Conservation (phyloP, 306 rosid genomes). For the Citrullus mucosospermus region DNA sequence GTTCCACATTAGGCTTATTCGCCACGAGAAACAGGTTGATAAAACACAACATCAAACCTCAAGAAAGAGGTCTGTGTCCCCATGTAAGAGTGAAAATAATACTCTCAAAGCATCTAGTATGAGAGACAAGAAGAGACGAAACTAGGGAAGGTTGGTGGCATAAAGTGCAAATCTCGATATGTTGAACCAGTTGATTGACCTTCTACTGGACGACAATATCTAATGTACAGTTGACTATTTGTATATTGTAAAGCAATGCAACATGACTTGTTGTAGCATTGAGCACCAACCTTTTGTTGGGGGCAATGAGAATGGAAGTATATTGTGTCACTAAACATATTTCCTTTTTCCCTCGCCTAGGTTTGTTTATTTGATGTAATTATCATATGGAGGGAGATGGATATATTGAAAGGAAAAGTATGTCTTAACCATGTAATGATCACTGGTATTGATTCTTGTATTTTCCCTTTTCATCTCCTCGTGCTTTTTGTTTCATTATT, state of each 20-base stretch:
- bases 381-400: neutral
- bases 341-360: neutral
- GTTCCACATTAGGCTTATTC: slow-evolving; percentile 50
- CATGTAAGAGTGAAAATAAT: slow-evolving; percentile 22
- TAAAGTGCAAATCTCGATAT: slow-evolving; percentile 36
- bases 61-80: slow-evolving; percentile 51
- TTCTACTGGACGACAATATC: slow-evolving; percentile 27
- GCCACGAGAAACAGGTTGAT: slow-evolving; percentile 23
- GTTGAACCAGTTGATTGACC: slow-evolving; percentile 41
- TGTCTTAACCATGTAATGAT: neutral
- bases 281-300: neutral
- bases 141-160: slow-evolving; percentile 33
- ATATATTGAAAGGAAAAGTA: neutral
- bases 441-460: neutral
- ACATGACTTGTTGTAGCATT: neutral
- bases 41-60: slow-evolving; percentile 15
- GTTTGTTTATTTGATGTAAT: neutral
- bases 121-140: slow-evolving; percentile 25
- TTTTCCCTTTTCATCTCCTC: neutral
- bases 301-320: neutral
- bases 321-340: neutral
- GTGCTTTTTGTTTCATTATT: neutral
- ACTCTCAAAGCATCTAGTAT: slow-evolving; percentile 18
- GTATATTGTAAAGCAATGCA: neutral
- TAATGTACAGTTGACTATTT: neutral